Conservation (phyloP, 768 basidiomycete genomes). For the Lactarius quietus region DNA sequence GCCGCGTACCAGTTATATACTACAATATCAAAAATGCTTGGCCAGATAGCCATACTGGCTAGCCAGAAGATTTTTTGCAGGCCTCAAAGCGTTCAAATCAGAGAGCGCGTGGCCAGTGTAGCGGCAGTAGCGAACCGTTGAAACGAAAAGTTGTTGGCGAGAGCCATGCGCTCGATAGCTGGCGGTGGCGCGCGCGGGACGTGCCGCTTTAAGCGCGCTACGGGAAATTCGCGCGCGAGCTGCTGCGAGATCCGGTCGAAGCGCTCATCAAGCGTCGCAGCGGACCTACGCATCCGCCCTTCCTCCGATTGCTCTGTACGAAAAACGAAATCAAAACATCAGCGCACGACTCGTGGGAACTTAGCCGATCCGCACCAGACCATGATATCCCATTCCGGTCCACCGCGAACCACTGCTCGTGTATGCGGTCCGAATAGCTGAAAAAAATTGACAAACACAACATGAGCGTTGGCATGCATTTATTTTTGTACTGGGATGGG, state of each 20-base stretch:
- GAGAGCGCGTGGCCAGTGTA: constrained; percentile 6
- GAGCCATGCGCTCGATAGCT: constrained; percentile 5
- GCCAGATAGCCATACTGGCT: background rate
- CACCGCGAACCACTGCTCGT: constrained; percentile 25
- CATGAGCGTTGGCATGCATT: no score
- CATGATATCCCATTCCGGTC: constrained; percentile 24
- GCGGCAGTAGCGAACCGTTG: constrained; percentile 10
- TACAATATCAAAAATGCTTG: no score
- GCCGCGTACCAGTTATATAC: background rate
- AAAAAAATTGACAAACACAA: background rate
- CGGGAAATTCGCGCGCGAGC: constrained; percentile 3
- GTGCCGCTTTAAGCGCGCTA: background rate
- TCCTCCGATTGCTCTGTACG: constrained; percentile 18
- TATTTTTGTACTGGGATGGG: background rate
- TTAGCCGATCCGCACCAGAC: constrained; percentile 3
- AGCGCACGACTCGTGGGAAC: background rate
- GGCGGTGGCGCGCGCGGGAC: constrained; percentile 2
- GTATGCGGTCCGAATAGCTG: constrained; percentile 25
- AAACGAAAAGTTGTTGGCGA: constrained; percentile 8
- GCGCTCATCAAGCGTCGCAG: constrained; percentile 15
- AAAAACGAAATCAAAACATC: background rate
- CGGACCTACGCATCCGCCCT: background rate
- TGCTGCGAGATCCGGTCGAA: constrained; percentile 13
- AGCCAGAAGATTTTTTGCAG: background rate
- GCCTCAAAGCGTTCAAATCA: background rate